A percentile compares a stretch with the other conserved stretches of the same genome.
Evolutionary conservation across 1,139 yeast genomes (phyloP).

Genomic region (Nadsonia commutata): DNA sequence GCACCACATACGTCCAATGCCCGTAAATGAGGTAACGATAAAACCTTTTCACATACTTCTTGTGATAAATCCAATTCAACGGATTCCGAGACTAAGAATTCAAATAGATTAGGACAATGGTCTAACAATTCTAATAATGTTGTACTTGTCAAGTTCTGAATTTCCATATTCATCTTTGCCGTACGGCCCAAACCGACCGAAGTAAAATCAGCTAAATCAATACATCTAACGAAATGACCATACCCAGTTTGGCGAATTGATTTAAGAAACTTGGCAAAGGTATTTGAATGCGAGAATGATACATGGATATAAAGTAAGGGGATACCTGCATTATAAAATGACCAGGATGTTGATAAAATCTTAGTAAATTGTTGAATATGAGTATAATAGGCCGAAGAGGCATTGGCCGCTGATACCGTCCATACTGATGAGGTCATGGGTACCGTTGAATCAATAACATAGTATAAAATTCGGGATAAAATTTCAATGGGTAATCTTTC

Average conservation of each 20-base stretch:
- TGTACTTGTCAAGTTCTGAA: slow-evolving; percentile 71
- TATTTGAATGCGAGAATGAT: slow-evolving; percentile 64
- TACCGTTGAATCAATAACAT: slow-evolving; percentile 3
- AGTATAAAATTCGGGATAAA: slow-evolving; percentile 1
- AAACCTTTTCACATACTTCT: slow-evolving; percentile 42
- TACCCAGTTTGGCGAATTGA: slow-evolving; percentile 37
- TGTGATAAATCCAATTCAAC: slow-evolving; percentile 73
- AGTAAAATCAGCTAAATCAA: slow-evolving; percentile 82
- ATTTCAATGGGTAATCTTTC: slow-evolving; percentile 5
- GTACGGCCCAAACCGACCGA: slow-evolving; percentile 85
- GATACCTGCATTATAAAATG: slow-evolving; percentile 24
- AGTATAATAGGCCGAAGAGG: slow-evolving; percentile 11
- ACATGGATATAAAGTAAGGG: slow-evolving; percentile 48
- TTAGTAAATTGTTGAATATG: slow-evolving; percentile 13
- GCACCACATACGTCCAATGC: slow-evolving; percentile 86
- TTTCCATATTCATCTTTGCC: slow-evolving; percentile 77
- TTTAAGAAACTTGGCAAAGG: slow-evolving; percentile 56
- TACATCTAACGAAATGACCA: slow-evolving; percentile 59
- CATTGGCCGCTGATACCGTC: not conserved
- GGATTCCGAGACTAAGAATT: slow-evolving; percentile 72
- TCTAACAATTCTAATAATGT: slow-evolving; percentile 51
- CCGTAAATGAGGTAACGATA: slow-evolving; percentile 43
- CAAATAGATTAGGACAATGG: slow-evolving; percentile 51
- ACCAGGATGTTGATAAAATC: slow-evolving; percentile 20
- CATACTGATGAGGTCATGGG: not conserved